Evolutionary conservation across 352 stramenopile species (phyloP), one percentile per base, ranked within the genome.

Genomic region (Globisporangium middletonii): DNA sequence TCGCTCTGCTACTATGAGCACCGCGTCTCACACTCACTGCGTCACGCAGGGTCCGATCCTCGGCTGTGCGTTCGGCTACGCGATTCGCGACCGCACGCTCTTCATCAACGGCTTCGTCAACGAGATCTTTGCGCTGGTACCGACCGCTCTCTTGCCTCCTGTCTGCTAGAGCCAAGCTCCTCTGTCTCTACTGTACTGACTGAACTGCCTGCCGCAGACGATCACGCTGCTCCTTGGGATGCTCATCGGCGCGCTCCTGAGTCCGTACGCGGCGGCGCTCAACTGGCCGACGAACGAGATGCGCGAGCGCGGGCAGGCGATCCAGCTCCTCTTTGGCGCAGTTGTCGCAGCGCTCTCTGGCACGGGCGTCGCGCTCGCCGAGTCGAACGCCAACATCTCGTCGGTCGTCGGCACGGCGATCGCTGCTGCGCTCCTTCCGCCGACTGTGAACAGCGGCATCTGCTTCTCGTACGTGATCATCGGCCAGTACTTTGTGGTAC

Each of bases 341-440:
- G 69, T 92, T 44, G 82, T 95, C 38, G 85, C 85, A 1, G 81
- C 85, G 11, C 60, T 92, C 11, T 92, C 83, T 0, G 85, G 85
- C 37, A 79, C 82, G 3, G 85, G 81, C 18, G 83, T 92, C 38
- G 85, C 83, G 23, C 61, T 95, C 6, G 83, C 85, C 33, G 85
- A 95, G 61, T 94, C 80, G 11, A 95, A 94, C 55, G 78, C 77
- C 56, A 95, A 95, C 55, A 92, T 95, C 52, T 94, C 83, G 33
- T 95, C 85, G 0, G 84, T 95, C n/a, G 85, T 95, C n/a, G 85
- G 85, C 44, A 90, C 80, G 26, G 85, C 83, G n/a, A 95, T 95
- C 49, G 85, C 85, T 9, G 85, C 85, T 12, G 80, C 85, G 27
- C 61, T 95, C 47, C 71, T 95, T 38, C 85, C 85, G 0, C 85